Evolutionary conservation across 768 basidiomycete species (phyloP).

Genomic region (Jaapia argillacea): DNA sequence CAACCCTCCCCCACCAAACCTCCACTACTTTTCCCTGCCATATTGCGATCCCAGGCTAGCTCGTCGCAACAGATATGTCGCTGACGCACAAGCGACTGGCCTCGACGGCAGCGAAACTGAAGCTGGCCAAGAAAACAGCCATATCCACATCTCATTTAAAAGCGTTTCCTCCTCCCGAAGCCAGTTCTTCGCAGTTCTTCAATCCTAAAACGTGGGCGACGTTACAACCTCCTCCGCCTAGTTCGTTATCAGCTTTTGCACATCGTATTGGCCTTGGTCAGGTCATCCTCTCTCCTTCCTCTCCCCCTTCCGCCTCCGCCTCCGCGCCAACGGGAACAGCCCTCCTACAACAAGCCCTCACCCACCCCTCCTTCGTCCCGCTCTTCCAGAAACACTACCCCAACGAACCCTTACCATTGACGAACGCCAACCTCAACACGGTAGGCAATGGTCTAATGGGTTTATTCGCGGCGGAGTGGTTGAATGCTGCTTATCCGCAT

Average conservation of each 20-base stretch:
- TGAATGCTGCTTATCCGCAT: conserved; percentile 76
- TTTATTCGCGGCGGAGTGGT: conserved; percentile 78
- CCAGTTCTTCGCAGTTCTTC: conserved; percentile 24
- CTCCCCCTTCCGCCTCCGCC: neutral
- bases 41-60: too few species aligned
- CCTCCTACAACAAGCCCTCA: conserved; percentile 64
- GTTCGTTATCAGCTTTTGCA: conserved; percentile 66
- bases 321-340: conserved; percentile 8
- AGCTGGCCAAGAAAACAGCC: too few species aligned
- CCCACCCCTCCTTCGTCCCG: conserved; percentile 59
- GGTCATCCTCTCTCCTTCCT: conserved; percentile 29
- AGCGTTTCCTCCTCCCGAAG: conserved; percentile 41
- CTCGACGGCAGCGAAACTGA: conserved; percentile 37
- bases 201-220: conserved; percentile 60
- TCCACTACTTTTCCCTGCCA: too few species aligned
- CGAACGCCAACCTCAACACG: conserved; percentile 66
- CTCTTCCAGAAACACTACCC: conserved; percentile 51
- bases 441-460: conserved; percentile 88
- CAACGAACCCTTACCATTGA: conserved; percentile 38
- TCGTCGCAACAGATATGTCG: conserved; percentile 30
- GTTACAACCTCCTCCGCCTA: conserved; percentile 59
- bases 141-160: conserved; percentile 45
- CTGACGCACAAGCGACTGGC: conserved; percentile 47
- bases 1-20: too few species aligned
- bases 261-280: conserved; percentile 66